These are phyloP conservation scores for Gossypium gossypioides DNA, from an alignment of 441 rosid genomes.

Conservation along the genomic window DNA sequence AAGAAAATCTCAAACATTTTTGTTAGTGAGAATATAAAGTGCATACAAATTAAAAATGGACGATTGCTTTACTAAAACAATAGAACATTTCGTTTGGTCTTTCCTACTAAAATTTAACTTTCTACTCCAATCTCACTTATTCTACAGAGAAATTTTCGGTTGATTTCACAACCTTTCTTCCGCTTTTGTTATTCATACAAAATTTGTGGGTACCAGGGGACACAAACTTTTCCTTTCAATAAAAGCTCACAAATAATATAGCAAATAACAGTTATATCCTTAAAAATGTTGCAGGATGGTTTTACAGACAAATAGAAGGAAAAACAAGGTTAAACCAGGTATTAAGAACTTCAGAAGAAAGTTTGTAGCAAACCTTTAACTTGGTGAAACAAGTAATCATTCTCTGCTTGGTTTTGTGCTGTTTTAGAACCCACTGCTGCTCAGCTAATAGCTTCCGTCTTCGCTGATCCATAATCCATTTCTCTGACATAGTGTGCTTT, in stretches of 20 bases:
- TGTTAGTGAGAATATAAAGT: background rate
- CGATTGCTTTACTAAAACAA: background rate
- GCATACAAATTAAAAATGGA: background rate
- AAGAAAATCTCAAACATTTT: background rate
- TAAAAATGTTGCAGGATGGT: background rate
- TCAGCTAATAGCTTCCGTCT: conserved; percentile 45
- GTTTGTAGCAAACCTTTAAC: conserved; percentile 50
- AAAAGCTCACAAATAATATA: background rate
- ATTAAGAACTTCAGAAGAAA: conserved; percentile 9
- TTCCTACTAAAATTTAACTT: background rate
- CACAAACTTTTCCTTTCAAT: background rate
- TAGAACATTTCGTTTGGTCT: background rate
- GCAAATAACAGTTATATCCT: background rate
- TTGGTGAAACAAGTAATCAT: conserved; percentile 50
- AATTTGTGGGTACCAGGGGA: background rate
- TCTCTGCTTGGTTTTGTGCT: conserved; percentile 54
- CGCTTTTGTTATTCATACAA: background rate
- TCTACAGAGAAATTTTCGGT: background rate
- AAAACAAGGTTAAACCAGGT: conserved; percentile 9
- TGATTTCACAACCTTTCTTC: conserved; percentile 1
- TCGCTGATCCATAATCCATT: conserved; percentile 69
- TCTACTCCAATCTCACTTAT: conserved; percentile 6
- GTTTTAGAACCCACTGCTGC: conserved; percentile 53
- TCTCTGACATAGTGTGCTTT: conserved; percentile 72
- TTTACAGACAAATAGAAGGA: conserved; percentile 4